Conservation (phyloP, 169 alveolate genomes). For the Plasmodium cynomolgi region DNA sequence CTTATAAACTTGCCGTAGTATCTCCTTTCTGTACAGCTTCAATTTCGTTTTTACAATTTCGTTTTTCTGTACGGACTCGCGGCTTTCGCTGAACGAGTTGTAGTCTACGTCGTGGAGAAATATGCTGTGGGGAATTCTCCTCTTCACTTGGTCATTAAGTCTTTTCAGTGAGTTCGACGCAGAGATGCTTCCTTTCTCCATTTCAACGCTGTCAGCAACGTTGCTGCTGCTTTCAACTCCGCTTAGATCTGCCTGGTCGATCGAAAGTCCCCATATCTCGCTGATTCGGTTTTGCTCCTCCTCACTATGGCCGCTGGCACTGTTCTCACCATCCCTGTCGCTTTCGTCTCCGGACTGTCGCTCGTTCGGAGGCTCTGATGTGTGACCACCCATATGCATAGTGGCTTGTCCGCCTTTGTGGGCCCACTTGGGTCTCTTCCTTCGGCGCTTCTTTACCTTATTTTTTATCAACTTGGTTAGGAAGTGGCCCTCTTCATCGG, state of each 20-base stretch:
- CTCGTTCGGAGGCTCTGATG: neutral
- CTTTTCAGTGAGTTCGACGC: neutral
- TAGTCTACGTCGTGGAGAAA: conserved; percentile 4
- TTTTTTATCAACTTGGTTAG: neutral
- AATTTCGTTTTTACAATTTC: conserved; percentile 27
- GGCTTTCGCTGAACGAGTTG: neutral
- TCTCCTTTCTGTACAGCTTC: conserved; percentile 30
- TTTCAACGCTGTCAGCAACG: neutral
- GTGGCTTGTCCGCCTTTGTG: neutral
- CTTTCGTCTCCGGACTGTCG: neutral
- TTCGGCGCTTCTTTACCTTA: conserved; percentile 4
- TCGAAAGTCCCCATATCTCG: conserved; percentile 41
- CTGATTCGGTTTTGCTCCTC: neutral
- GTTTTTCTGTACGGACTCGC: neutral
- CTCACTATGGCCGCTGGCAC: neutral
- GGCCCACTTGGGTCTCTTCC: neutral
- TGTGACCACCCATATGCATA: neutral
- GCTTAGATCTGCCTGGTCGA: conserved; percentile 13
- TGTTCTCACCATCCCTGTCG: neutral
- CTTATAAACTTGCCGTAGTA: conserved; percentile 33
- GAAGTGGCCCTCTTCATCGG: conserved; percentile 11
- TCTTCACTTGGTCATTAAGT: neutral
- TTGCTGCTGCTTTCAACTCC: neutral
- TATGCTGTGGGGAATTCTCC: neutral
- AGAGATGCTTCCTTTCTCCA: neutral